phyloP scores from a whole-genome alignment of 805 yeast species.

The Metschnikowia picachoensis region DNA sequence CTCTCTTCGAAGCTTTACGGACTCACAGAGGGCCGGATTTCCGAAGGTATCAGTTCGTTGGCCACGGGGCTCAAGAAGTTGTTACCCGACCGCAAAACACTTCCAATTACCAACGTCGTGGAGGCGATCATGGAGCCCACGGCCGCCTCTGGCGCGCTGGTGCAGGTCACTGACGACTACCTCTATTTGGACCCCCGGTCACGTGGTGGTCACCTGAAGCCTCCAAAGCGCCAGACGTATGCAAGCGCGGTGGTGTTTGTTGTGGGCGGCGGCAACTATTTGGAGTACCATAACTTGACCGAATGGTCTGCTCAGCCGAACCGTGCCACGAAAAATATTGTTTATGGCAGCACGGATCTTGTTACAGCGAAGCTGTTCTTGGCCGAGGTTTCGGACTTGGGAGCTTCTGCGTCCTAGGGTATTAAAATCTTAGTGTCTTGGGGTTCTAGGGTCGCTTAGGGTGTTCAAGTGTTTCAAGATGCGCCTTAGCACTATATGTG shows the following conservation, averaged over 20 bases:
- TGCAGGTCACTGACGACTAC: slow-evolving; percentile 81
- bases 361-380: slow-evolving; percentile 67
- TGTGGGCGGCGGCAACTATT: slow-evolving; percentile 94
- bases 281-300: slow-evolving; percentile 90
- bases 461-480: neutral
- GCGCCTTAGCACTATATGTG: no score
- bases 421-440: no score
- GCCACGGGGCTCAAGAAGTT: slow-evolving; percentile 84
- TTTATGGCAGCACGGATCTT: slow-evolving; percentile 84
- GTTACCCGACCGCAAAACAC: slow-evolving; percentile 80
- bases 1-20: slow-evolving; percentile 75
- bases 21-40: slow-evolving; percentile 74
- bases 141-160: slow-evolving; percentile 56
- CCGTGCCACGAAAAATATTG: slow-evolving; percentile 48
- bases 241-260: slow-evolving; percentile 84
- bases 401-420: neutral
- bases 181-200: slow-evolving; percentile 86
- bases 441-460: neutral
- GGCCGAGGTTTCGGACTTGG: slow-evolving; percentile 50
- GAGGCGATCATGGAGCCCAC: slow-evolving; percentile 88
- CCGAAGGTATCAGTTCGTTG: slow-evolving; percentile 86
- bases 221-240: slow-evolving; percentile 80
- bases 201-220: slow-evolving; percentile 85
- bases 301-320: slow-evolving; percentile 64
- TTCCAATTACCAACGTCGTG: slow-evolving; percentile 86